Evolutionary conservation across 148 eudicot genomes (phyloP).

Genomic region (Suaeda aralocaspica): DNA sequence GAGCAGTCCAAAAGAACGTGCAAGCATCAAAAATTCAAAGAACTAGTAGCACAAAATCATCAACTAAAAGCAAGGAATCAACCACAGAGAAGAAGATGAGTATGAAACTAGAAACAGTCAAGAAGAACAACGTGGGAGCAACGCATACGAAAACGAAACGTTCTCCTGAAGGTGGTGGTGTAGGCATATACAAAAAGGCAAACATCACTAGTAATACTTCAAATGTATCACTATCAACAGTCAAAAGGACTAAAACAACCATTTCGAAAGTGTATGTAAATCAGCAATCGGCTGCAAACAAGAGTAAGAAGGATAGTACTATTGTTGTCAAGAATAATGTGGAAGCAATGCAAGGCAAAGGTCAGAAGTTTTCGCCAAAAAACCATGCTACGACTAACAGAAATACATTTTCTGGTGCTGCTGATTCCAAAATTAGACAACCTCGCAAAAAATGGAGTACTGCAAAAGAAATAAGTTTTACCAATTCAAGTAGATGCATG

Average conservation of each 20-base stretch:
- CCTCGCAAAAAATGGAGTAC: slow-evolving; percentile 31
- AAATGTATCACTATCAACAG: slow-evolving; percentile 26
- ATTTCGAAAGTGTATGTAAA: slow-evolving; percentile 18
- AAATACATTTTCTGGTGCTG: neutral
- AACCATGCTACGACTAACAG: neutral
- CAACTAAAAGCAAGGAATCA: slow-evolving; percentile 17
- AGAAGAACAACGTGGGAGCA: slow-evolving; percentile 17
- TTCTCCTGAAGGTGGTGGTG: neutral
- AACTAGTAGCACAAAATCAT: slow-evolving; percentile 22
- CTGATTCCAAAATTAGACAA: slow-evolving; percentile 15
- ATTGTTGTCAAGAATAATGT: slow-evolving; percentile 8
- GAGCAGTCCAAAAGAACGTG: slow-evolving; percentile 12
- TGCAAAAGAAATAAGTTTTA: slow-evolving; percentile 1
- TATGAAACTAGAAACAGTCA: slow-evolving; percentile 10
- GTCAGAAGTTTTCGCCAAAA: slow-evolving; percentile 8
- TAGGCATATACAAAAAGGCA: slow-evolving; percentile 10
- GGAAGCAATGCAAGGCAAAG: slow-evolving; percentile 13
- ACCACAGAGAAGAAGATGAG: slow-evolving; percentile 16
- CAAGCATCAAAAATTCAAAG: slow-evolving; percentile 17
- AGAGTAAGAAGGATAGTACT: slow-evolving; percentile 4
- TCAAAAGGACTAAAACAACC: slow-evolving; percentile 19
- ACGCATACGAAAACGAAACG: slow-evolving; percentile 20
- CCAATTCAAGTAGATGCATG: slow-evolving; percentile 1
- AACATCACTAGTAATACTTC: slow-evolving; percentile 4
- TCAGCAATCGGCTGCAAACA: neutral